Percentiles rank a stretch among this genome's conserved stretches.
Conservation (phyloP, 257 asterid genomes). For the Fraxinus anomala region DNA sequence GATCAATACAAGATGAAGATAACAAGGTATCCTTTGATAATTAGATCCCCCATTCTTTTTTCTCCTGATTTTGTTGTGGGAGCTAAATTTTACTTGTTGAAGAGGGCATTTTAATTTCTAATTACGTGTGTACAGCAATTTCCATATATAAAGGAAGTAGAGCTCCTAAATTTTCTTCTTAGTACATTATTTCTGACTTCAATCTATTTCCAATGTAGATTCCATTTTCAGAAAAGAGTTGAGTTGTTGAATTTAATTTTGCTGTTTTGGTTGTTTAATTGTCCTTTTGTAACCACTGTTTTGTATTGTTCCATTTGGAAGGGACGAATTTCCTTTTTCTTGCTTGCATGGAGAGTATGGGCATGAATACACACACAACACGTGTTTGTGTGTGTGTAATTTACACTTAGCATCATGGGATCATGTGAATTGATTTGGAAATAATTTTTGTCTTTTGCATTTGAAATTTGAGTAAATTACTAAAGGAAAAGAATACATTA, state of each 20-base stretch:
- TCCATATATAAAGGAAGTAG: constrained; percentile 46
- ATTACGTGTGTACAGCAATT: constrained; percentile 43
- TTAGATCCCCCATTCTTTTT: not conserved
- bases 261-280: constrained; percentile 33
- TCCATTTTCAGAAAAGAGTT: constrained; percentile 27
- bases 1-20: constrained; percentile 26
- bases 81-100: no score
- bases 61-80: not conserved
- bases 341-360: constrained; percentile 6
- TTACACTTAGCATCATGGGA: constrained; percentile 26
- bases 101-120: no score
- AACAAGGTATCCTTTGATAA: constrained; percentile 40
- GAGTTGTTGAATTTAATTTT: constrained; percentile 38
- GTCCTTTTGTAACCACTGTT: constrained; percentile 17
- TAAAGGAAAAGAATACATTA: constrained; percentile 17
- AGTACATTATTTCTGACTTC: not conserved
- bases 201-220: constrained; percentile 5
- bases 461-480: constrained; percentile 40
- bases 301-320: constrained; percentile 28
- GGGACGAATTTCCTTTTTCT: not conserved
- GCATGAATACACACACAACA: constrained; percentile 14
- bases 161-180: constrained; percentile 28
- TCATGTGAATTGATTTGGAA: constrained; percentile 47
- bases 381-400: constrained; percentile 22
- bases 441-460: constrained; percentile 39